A percentile compares a stretch with the other conserved stretches of the same genome.
Conservation (phyloP, 108 stramenopile species). For the Cyclotella choctawhatcheeana region DNA sequence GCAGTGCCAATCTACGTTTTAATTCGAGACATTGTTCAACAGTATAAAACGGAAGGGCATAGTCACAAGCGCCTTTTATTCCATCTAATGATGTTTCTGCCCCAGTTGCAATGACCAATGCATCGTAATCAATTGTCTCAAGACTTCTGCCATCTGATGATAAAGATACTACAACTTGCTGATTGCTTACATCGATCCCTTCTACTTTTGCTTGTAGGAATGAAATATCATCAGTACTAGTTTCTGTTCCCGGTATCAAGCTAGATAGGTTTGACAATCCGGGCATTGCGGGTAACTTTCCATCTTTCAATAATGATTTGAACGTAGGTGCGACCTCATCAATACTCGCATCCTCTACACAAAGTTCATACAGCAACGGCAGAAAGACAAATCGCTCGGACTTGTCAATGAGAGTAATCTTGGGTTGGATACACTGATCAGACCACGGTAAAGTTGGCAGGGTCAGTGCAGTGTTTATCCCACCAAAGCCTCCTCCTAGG, state of each 20-base stretch:
- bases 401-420: slow-evolving; percentile 78
- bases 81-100: slow-evolving; percentile 61
- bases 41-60: slow-evolving; percentile 84
- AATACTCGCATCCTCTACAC: slow-evolving; percentile 65
- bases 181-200: slow-evolving; percentile 46
- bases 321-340: slow-evolving; percentile 71
- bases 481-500: slow-evolving; percentile 75
- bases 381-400: slow-evolving; percentile 88
- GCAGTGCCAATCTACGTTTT: slow-evolving; percentile 51
- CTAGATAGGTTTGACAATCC: slow-evolving; percentile 1
- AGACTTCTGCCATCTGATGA: background rate
- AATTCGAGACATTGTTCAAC: slow-evolving; percentile 70
- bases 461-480: slow-evolving; percentile 64
- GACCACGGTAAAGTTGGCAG: slow-evolving; percentile 53
- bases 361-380: slow-evolving; percentile 87
- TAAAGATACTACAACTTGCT: slow-evolving; percentile 32
- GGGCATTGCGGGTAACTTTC: slow-evolving; percentile 8
- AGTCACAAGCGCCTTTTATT: slow-evolving; percentile 70
- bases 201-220: slow-evolving; percentile 57
- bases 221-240: slow-evolving; percentile 14
- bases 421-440: slow-evolving; percentile 30
- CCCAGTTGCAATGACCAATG: slow-evolving; percentile 80
- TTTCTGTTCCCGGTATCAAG: slow-evolving; percentile 1
- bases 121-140: slow-evolving; percentile 64
- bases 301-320: slow-evolving; percentile 56